Percentiles rank a stretch among this genome's conserved stretches.
These are phyloP conservation scores for Rhodotorula mucilaginosa DNA, from an alignment of 1,284 basidiomycete species.

Conservation along the genomic window DNA sequence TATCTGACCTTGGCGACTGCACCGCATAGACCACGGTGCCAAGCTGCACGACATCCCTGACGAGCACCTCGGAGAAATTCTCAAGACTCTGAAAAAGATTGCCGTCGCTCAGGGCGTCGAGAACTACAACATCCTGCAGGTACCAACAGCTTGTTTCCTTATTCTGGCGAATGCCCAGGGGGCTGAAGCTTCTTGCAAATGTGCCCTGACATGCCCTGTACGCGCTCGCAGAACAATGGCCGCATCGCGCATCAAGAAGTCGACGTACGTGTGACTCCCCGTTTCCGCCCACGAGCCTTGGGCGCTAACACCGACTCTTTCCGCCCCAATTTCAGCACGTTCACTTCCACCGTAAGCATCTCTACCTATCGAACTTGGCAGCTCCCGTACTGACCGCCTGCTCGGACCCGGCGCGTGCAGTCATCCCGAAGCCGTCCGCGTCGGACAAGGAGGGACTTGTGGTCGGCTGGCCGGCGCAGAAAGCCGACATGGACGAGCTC, in stretches of 20 bases:
- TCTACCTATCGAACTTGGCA: not conserved
- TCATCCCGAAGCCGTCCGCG: slow-evolving; percentile 52
- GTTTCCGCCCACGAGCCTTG: slow-evolving; percentile 2
- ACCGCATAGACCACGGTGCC: slow-evolving; percentile 45
- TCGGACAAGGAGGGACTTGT: slow-evolving; percentile 50
- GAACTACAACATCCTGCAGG: slow-evolving; percentile 54
- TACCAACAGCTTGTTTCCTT: slow-evolving; percentile 25
- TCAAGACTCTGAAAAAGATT: slow-evolving; percentile 50
- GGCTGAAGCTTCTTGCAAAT: not conserved
- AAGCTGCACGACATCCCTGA: slow-evolving; percentile 53
- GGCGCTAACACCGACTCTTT: not conserved
- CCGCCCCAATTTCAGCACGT: slow-evolving; percentile 35
- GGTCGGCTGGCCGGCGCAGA: slow-evolving; percentile 51
- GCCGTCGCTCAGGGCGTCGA: slow-evolving; percentile 49
- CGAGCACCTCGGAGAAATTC: slow-evolving; percentile 48
- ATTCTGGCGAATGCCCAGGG: not conserved
- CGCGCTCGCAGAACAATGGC: slow-evolving; percentile 41
- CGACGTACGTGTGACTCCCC: slow-evolving; percentile 17
- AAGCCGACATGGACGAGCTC: slow-evolving; percentile 50
- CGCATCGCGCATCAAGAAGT: slow-evolving; percentile 18
- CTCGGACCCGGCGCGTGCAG: slow-evolving; percentile 37
- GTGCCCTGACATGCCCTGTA: slow-evolving; percentile 7
- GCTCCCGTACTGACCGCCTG: not conserved
- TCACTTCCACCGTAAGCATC: slow-evolving; percentile 44
- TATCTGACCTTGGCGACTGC: not conserved